Conservation (phyloP, 352 stramenopile species). For the Pythium dissimile region DNA sequence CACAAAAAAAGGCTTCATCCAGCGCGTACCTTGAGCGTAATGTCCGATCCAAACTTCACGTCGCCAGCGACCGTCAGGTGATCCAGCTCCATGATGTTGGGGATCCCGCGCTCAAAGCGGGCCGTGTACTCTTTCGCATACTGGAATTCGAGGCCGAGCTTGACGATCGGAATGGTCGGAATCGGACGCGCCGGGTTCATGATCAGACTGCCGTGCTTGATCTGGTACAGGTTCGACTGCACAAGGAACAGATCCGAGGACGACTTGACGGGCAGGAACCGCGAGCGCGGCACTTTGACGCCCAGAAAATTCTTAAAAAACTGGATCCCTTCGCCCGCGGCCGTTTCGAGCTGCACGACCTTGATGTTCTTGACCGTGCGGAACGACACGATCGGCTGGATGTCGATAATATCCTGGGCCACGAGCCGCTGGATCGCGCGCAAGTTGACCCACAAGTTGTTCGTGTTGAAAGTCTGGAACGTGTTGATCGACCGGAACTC, state of each 20-base stretch:
- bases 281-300: slow-evolving; percentile 94
- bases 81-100: slow-evolving; percentile 92
- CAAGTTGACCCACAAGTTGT: slow-evolving; percentile 99
- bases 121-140: slow-evolving; percentile 85
- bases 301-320: slow-evolving; percentile 97
- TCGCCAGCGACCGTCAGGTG: slow-evolving; percentile 92
- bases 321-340: slow-evolving; percentile 97
- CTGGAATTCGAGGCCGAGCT: slow-evolving; percentile 91
- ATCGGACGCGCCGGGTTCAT: slow-evolving; percentile 83
- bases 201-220: slow-evolving; percentile 89
- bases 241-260: slow-evolving; percentile 97
- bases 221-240: slow-evolving; percentile 92
- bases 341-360: slow-evolving; percentile 94
- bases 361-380: slow-evolving; percentile 94
- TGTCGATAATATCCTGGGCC: slow-evolving; percentile 97
- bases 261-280: slow-evolving; percentile 99
- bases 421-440: slow-evolving; percentile 97
- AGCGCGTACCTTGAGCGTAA: slow-evolving; percentile 89
- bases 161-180: slow-evolving; percentile 90
- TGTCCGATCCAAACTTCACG: slow-evolving; percentile 91
- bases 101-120: slow-evolving; percentile 86
- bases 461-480: slow-evolving; percentile 99
- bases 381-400: slow-evolving; percentile 93
- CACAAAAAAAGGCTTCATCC: neutral
- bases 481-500: slow-evolving; percentile 94